phyloP scores from a whole-genome alignment of 371 early-diverging fungal genomes.

The Amoeboaphelidium occidentale region DNA sequence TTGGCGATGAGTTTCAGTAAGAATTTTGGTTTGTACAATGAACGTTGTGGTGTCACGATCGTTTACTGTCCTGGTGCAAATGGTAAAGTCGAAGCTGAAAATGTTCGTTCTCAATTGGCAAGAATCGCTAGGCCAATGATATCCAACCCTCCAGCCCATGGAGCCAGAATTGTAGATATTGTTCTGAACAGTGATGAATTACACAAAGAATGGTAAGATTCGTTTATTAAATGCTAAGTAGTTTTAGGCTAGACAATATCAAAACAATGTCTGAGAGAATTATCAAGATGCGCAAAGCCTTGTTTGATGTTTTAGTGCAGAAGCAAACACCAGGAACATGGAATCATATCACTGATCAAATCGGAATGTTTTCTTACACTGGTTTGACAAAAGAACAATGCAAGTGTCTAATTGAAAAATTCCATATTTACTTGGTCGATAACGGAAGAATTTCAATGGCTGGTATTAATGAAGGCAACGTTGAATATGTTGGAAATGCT shows the following conservation, averaged over 20 bases:
- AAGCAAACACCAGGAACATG: slow-evolving; percentile 72
- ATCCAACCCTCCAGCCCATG: slow-evolving; percentile 71
- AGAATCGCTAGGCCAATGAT: slow-evolving; percentile 53
- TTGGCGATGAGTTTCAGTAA: slow-evolving; percentile 80
- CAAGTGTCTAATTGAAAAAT: slow-evolving; percentile 43
- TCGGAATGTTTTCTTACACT: slow-evolving; percentile 92
- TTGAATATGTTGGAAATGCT: slow-evolving; percentile 44
- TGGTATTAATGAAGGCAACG: slow-evolving; percentile 57
- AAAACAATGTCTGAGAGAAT: slow-evolving; percentile 68
- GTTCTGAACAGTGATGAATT: slow-evolving; percentile 54
- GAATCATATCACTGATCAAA: slow-evolving; percentile 79
- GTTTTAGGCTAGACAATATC: slow-evolving; percentile 24
- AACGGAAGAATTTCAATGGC: slow-evolving; percentile 89
- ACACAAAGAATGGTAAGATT: slow-evolving; percentile 45
- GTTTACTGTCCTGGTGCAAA: slow-evolving; percentile 31
- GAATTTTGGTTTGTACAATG: slow-evolving; percentile 91
- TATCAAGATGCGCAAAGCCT: slow-evolving; percentile 46
- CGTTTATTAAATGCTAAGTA: neutral
- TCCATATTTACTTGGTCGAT: slow-evolving; percentile 73
- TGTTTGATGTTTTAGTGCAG: slow-evolving; percentile 18
- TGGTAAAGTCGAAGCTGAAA: slow-evolving; percentile 10
- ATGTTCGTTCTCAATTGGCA: slow-evolving; percentile 54
- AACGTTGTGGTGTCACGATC: slow-evolving; percentile 65
- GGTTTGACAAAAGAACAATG: slow-evolving; percentile 50
- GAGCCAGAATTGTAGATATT: slow-evolving; percentile 57